Conservation (phyloP, 2,329 filamentous ascomycete genomes). For the Sarocladium brachiariae region DNA sequence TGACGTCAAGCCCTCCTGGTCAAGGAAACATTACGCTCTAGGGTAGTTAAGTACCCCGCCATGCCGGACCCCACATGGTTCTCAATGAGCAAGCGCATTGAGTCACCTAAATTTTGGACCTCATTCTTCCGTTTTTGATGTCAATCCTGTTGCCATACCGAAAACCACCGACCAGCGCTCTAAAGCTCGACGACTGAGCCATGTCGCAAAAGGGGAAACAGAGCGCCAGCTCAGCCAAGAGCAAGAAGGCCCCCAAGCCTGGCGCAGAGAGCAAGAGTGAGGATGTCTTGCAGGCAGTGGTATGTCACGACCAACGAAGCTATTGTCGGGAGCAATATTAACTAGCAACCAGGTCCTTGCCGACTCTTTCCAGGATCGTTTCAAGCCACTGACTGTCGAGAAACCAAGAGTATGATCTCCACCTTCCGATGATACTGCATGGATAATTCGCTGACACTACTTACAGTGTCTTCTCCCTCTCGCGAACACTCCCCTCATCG, state of each 20-base stretch:
- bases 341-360: constrained; percentile 61
- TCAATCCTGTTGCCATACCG: background rate
- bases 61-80: background rate
- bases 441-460: constrained; percentile 14
- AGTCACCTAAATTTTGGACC: constrained; percentile 10
- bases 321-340: background rate
- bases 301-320: constrained; percentile 26
- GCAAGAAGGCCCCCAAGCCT: constrained; percentile 45
- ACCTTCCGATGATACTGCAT: background rate
- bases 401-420: constrained; percentile 71
- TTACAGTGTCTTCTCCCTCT: constrained; percentile 81
- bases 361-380: constrained; percentile 91
- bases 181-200: constrained; percentile 16
- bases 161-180: constrained; percentile 3
- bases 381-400: constrained; percentile 82
- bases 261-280: constrained; percentile 49
- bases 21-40: background rate
- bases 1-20: background rate
- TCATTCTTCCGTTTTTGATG: background rate
- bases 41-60: constrained; percentile 1
- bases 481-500: constrained; percentile 89
- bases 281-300: constrained; percentile 51
- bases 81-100: constrained; percentile 3
- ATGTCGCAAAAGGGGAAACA: constrained; percentile 43
- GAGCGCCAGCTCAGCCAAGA: constrained; percentile 34